phyloP scores from a whole-genome alignment of 2,329 filamentous ascomycete species.

The Aspergillus sergii region DNA sequence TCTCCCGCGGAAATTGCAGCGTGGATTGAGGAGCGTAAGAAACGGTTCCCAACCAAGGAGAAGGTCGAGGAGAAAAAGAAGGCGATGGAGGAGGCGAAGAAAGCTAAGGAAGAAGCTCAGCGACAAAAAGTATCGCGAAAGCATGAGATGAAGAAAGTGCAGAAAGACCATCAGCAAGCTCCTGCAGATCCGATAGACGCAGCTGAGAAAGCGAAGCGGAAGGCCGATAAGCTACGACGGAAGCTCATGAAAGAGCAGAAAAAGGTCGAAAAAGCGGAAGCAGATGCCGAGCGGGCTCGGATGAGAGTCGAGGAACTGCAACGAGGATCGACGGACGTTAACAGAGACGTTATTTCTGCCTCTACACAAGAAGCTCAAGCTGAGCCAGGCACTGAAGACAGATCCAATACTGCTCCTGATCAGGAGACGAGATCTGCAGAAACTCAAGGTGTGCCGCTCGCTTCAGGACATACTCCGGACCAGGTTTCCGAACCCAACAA shows the following conservation, averaged over 20 bases:
- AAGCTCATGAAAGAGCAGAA: constrained; percentile 68
- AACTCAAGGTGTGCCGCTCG: background rate
- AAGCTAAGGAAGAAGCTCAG: constrained; percentile 37
- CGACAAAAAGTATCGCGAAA: constrained; percentile 46
- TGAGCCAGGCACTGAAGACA: constrained; percentile 2
- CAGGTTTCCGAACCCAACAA: background rate
- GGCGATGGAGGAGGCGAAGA: constrained; percentile 65
- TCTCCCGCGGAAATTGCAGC: constrained; percentile 69
- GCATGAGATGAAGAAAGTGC: constrained; percentile 34
- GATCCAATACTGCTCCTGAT: background rate
- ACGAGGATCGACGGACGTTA: constrained; percentile 23
- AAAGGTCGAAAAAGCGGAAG: constrained; percentile 48
- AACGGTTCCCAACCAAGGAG: constrained; percentile 76
- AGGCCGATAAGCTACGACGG: constrained; percentile 45
- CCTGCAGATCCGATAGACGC: constrained; percentile 33
- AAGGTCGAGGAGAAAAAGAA: constrained; percentile 65
- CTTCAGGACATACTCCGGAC: background rate
- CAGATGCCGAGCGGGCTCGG: constrained; percentile 43
- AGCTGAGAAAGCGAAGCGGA: constrained; percentile 40
- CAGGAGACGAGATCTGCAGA: background rate
- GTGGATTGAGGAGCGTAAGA: constrained; percentile 80
- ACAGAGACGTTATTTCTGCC: background rate
- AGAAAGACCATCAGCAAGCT: constrained; percentile 36
- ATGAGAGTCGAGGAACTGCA: constrained; percentile 37
- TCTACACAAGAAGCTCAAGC: background rate